Conservation (phyloP, 2,329 filamentous ascomycete genomes). For the Beauveria pseudobassiana region DNA sequence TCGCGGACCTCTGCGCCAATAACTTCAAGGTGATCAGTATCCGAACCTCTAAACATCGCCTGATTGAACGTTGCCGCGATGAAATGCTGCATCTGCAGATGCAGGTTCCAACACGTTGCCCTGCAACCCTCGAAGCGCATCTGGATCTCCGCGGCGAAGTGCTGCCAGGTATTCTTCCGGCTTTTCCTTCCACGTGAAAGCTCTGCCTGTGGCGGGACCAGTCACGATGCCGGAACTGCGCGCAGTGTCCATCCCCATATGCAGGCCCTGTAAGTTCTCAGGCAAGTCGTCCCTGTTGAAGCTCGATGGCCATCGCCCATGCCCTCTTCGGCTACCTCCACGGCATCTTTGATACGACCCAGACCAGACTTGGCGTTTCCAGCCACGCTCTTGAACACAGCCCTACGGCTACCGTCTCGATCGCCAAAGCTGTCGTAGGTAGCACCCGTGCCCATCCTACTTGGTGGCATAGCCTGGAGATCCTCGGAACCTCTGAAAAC, state of each 20-base stretch:
- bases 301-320: constrained; percentile 43
- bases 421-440: constrained; percentile 42
- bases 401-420: constrained; percentile 52
- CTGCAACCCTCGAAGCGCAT: constrained; percentile 19
- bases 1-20: constrained; percentile 35
- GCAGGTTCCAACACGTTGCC: background rate
- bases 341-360: constrained; percentile 77
- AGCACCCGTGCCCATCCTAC: background rate
- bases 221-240: constrained; percentile 21
- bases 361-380: constrained; percentile 77
- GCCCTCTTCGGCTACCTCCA: constrained; percentile 51
- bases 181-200: constrained; percentile 58
- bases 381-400: constrained; percentile 71
- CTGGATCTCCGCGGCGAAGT: constrained; percentile 29
- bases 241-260: constrained; percentile 10
- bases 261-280: constrained; percentile 22
- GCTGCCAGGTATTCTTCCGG: constrained; percentile 49
- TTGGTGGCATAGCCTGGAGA: background rate
- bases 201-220: constrained; percentile 36
- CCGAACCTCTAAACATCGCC: constrained; percentile 18
- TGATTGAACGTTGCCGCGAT: constrained; percentile 16
- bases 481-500: constrained; percentile 1
- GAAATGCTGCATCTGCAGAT: constrained; percentile 17
- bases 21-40: constrained; percentile 21
- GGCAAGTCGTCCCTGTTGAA: constrained; percentile 43